Evolutionary conservation across 495 filamentous ascomycete species (phyloP), one percentile per base, ranked within the genome.

Genomic region (Aspergillus wentii): DNA sequence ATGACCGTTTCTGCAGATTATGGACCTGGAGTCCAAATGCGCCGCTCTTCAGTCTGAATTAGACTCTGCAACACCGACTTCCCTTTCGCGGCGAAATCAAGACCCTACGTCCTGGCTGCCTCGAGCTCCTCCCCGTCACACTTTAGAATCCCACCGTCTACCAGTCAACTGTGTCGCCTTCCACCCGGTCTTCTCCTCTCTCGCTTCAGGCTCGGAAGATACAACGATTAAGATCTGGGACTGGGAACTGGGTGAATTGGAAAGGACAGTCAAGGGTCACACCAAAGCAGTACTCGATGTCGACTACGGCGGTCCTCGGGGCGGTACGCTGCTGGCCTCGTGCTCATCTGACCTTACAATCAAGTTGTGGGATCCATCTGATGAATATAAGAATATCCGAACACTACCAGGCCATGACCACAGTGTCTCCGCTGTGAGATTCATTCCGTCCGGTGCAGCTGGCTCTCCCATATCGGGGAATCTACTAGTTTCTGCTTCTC

Each of bases 201-300:
- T 98, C 8, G 92, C 92, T 10, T 92, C 89, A 1, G 92, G 87
- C 13, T 94, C 90, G 25, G 92, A 96, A 60, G 91, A 97, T 58
- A 81, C 78, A 15, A 95, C 88, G 16, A 76, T 97, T 55, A 98
- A 98, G 56, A 88, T 98, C 34, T 98, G 92, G 92, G 92, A 96
- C 52, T 96, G 88, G 87, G 92, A 98, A 49, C 66, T 95, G 13
- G 92, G 92, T 15, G 91, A 96, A 57, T 72, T 95, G 7, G 91
- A 96, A 54, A 64, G 83, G 18, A 97, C 92, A 0, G 72, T 96
- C 28, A 96, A 96, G 52, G 90, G 90, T 2, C 92, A 98, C 56
- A 95, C 87, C 2, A 94, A 87, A 53, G 78, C 85, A 5, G 89
- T 97, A 2, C 54, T 92, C 11, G 89, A 92, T 54, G 78, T 95